phyloP scores from a whole-genome alignment of 108 stramenopile species.

The Stephanodiscus triporus region DNA sequence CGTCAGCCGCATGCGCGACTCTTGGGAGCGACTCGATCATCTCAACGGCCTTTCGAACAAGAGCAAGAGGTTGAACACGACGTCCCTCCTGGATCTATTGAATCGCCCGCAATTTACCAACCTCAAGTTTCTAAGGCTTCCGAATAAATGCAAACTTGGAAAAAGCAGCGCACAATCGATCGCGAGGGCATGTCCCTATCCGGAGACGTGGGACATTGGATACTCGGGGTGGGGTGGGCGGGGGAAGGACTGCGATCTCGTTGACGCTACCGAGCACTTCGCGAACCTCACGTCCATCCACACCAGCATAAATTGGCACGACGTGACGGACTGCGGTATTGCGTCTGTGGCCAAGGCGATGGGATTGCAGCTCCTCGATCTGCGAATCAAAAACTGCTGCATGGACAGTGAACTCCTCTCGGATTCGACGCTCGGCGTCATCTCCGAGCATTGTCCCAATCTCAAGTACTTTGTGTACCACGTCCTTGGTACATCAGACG shows the following conservation, averaged over 20 bases:
- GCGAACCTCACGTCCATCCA: conserved; percentile 11
- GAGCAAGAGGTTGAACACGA: conserved; percentile 15
- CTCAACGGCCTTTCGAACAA: neutral
- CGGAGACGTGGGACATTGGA: conserved; percentile 23
- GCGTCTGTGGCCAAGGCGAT: conserved; percentile 8
- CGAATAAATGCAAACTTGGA: no score
- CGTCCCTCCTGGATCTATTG: conserved; percentile 9
- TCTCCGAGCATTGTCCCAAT: conserved; percentile 23
- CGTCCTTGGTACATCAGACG: neutral
- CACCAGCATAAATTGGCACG: conserved; percentile 15
- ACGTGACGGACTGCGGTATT: neutral
- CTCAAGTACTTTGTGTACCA: conserved; percentile 22
- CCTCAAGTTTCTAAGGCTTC: neutral
- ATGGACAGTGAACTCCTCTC: neutral
- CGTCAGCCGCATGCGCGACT: conserved; percentile 15
- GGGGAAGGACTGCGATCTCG: conserved; percentile 20
- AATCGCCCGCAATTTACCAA: conserved; percentile 19
- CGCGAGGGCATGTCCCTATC: conserved; percentile 10
- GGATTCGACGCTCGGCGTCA: conserved; percentile 2
- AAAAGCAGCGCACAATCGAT: neutral
- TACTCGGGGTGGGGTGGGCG: neutral
- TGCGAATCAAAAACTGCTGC: conserved; percentile 6
- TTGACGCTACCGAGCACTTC: conserved; percentile 13
- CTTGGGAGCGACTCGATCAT: conserved; percentile 8
- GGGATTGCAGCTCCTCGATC: conserved; percentile 23